Base-by-base conservation (phyloP, 192 early-diverging fungal species). In the Glomus cerebriforme region DNA sequence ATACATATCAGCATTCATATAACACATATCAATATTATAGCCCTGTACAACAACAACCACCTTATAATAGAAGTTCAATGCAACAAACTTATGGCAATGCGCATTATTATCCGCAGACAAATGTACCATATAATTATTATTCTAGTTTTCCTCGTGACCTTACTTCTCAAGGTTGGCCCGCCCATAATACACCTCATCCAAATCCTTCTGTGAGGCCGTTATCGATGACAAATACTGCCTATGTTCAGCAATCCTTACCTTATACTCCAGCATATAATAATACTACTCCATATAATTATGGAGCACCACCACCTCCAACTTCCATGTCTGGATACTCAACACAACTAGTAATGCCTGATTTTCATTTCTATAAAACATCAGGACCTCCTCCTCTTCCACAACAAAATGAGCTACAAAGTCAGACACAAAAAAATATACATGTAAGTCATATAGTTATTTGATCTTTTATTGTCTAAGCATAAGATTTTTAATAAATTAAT, bases 121-220 rank as follows among this genome's bases (percentile, higher is more conserved):
- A 75, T 60, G 39, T 13, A 43, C 39, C 39, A 43, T 27, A 54
- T 34, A 45, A 27, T 8, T 75, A 75, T 75, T 75, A 75, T 60
- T 17, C 73, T 19, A 34, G 6, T 7, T 75, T 60, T 75, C 73
- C 73, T 59, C 71, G 43, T 45, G 47, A 73, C 43, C 43, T 73
- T 26, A 73, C 71, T 9, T 54, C 71, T 45, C 73, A 58, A n/a
- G 73, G 73, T 29, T 75, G 73, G 73, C 73, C 73, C 19, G 7
- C 34, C 15, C 10, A 35, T 10, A 58, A 7, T 24, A 7, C 19
- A 10, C 17, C 10, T 59, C 27, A 75, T 15, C 7, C 49, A 45
- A 73, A 58, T 8, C 12, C 27, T 45, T 15, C 22, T 73, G 13
- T 12, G 47, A 73, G 71, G 17, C 71, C 71, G 15, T 49, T 73